A percentile compares a stretch with the other conserved stretches of the same genome.
Conservation (phyloP, 768 basidiomycete genomes). For the Agrocybe chaxingu region DNA sequence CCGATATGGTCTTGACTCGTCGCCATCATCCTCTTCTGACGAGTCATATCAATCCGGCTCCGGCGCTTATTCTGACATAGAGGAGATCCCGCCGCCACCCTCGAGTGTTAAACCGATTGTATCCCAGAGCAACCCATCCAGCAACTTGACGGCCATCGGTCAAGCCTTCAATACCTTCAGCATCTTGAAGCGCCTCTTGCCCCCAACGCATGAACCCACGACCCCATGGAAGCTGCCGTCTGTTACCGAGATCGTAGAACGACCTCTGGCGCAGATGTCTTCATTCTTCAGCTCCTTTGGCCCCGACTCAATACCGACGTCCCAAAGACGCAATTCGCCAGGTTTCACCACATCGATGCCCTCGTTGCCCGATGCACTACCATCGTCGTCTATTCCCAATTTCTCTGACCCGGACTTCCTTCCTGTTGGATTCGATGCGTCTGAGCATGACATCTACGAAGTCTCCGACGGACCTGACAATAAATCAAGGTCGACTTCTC, state of each 20-base stretch:
- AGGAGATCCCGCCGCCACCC: constrained; percentile 39
- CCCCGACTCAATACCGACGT: constrained; percentile 1
- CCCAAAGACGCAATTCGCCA: not conserved
- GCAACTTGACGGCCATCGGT: constrained; percentile 11
- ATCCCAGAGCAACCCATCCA: constrained; percentile 12
- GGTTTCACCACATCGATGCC: not conserved
- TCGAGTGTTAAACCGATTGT: constrained; percentile 18
- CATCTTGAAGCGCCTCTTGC: constrained; percentile 28
- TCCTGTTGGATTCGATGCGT: constrained; percentile 7
- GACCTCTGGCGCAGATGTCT: constrained; percentile 11
- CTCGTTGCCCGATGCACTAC: not conserved
- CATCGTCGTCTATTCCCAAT: not conserved
- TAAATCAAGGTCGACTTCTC: too few species aligned
- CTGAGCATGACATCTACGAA: constrained; percentile 11
- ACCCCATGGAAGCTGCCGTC: constrained; percentile 14
- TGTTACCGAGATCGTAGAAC: constrained; percentile 18
- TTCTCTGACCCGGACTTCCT: not conserved
- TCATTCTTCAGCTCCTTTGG: constrained; percentile 11
- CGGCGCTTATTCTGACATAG: constrained; percentile 49
- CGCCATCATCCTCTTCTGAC: constrained; percentile 46
- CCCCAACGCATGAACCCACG: constrained; percentile 22
- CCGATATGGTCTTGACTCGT: constrained; percentile 28
- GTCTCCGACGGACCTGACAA: not conserved
- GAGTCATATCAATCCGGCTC: constrained; percentile 31
- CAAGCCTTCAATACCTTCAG: constrained; percentile 30